Evolutionary conservation across 1,139 yeast genomes (phyloP).

Genomic region (Candida dubliniensis): DNA sequence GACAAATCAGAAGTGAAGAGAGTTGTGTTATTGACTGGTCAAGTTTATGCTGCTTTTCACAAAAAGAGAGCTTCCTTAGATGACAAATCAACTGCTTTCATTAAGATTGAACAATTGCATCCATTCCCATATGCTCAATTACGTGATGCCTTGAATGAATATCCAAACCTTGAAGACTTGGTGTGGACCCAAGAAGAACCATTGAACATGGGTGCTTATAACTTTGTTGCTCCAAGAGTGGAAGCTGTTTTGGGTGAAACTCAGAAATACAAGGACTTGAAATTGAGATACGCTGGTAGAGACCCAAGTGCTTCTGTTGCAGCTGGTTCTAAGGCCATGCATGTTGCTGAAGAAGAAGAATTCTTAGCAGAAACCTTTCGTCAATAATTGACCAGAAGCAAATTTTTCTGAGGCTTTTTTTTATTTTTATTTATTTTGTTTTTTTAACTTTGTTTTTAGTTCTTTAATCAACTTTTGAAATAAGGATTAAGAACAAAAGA

Average conservation of each 20-base stretch:
- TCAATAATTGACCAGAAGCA: slow-evolving; percentile 16
- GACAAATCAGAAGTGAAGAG: slow-evolving; percentile 86
- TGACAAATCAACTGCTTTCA: slow-evolving; percentile 81
- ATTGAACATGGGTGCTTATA: slow-evolving; percentile 92
- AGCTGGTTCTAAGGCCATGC: slow-evolving; percentile 92
- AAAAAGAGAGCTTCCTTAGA: slow-evolving; percentile 80
- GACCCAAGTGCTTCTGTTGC: slow-evolving; percentile 98
- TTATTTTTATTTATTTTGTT: background rate
- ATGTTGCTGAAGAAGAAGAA: slow-evolving; percentile 83
- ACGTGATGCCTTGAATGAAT: slow-evolving; percentile 76
- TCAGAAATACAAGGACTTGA: slow-evolving; percentile 55
- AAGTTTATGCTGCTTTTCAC: slow-evolving; percentile 88
- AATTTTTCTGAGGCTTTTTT: background rate
- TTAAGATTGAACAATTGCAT: slow-evolving; percentile 91
- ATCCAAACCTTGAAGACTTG: slow-evolving; percentile 82
- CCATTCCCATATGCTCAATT: slow-evolving; percentile 99
- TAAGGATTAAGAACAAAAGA: too few species aligned
- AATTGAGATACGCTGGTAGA: slow-evolving; percentile 91
- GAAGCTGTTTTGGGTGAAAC: slow-evolving; percentile 75
- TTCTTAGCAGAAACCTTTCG: slow-evolving; percentile 76
- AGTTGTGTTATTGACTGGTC: slow-evolving; percentile 84
- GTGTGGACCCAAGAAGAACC: slow-evolving; percentile 99
- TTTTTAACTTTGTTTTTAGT: background rate
- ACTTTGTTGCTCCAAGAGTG: slow-evolving; percentile 79
- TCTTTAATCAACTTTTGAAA: too few species aligned